Evolutionary conservation across 2,329 filamentous ascomycete species (phyloP).

Genomic region (Apiospora malaysiana): DNA sequence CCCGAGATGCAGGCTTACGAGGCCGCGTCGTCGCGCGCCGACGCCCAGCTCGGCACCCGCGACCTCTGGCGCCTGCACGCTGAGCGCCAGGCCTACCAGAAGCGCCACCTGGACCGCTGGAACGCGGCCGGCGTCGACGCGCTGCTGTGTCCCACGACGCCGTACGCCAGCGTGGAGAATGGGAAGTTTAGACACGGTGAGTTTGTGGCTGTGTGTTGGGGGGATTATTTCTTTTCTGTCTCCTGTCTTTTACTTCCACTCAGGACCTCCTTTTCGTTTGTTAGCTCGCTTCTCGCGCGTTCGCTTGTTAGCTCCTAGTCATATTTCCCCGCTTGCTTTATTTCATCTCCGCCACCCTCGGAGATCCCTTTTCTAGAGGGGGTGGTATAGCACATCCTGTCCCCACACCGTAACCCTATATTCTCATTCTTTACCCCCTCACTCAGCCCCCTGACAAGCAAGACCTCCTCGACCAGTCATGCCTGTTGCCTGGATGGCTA

Average conservation of each 20-base stretch:
- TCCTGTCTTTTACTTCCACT: not conserved
- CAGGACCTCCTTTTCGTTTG: not conserved
- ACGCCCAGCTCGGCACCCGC: conserved; percentile 45
- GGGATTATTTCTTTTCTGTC: too few species aligned
- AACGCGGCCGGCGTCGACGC: conserved; percentile 60
- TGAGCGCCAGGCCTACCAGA: conserved; percentile 52
- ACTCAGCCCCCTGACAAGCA: not conserved
- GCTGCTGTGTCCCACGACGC: conserved; percentile 63
- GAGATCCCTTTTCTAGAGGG: too few species aligned
- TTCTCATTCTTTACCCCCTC: not conserved
- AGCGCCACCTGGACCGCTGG: conserved; percentile 54
- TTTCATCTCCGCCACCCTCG: too few species aligned
- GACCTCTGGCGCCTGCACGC: conserved; percentile 56
- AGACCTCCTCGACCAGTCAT: conserved; percentile 22
- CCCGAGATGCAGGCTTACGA: conserved; percentile 36
- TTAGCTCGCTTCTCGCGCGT: not conserved
- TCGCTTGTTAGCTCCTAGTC: not conserved
- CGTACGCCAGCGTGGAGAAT: conserved; percentile 50
- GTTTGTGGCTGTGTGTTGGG: too few species aligned
- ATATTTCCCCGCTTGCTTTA: not conserved
- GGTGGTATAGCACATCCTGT: too few species aligned
- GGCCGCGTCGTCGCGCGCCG: conserved; percentile 29
- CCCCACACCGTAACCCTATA: not conserved
- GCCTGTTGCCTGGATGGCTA: not conserved
- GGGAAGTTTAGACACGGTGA: conserved; percentile 51